A percentile compares a stretch with the other conserved stretches of the same genome.
phyloP scores from a whole-genome alignment of 495 filamentous ascomycete genomes.

The Symbiotaphrina buchneri region DNA sequence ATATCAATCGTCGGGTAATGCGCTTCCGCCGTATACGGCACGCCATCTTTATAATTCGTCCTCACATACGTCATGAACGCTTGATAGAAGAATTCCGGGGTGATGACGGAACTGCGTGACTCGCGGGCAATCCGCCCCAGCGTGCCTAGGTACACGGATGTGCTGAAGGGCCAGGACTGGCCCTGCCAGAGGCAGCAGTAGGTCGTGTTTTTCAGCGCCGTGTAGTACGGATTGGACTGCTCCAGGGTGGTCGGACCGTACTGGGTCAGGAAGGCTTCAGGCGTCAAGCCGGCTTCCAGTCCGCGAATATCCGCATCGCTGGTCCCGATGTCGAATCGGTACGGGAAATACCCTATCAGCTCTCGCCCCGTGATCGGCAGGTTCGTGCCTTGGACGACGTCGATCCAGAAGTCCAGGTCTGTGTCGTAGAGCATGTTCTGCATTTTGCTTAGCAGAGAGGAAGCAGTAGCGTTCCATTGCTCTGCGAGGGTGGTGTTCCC shows the following conservation, averaged over 20 bases:
- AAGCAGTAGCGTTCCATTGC: conserved; percentile 13
- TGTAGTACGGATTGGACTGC: conserved; percentile 17
- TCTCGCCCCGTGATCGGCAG: conserved; percentile 15
- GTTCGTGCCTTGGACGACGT: conserved; percentile 17
- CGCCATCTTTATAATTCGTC: too few species aligned
- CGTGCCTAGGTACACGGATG: conserved; percentile 15
- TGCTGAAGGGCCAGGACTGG: conserved; percentile 23
- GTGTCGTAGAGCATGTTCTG: conserved; percentile 16
- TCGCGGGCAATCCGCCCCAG: too few species aligned
- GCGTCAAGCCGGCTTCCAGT: conserved; percentile 14
- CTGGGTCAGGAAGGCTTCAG: conserved; percentile 15
- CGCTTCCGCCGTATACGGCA: too few species aligned
- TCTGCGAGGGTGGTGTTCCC: conserved; percentile 9
- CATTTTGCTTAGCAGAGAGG: conserved; percentile 15
- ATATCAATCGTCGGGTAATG: too few species aligned
- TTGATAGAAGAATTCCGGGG: too few species aligned
- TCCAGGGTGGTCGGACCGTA: conserved; percentile 23
- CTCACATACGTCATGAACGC: too few species aligned
- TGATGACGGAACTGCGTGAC: too few species aligned
- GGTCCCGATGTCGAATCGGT: conserved; percentile 18
- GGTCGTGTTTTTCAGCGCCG: conserved; percentile 13
- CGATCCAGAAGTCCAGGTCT: conserved; percentile 21
- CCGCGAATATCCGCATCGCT: conserved; percentile 12
- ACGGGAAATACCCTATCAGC: conserved; percentile 19
- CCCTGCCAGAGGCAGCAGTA: conserved; percentile 25